These are phyloP conservation scores for Solanum pinnatisectum DNA, from an alignment of 257 asterid genomes.

Conservation along the genomic window DNA sequence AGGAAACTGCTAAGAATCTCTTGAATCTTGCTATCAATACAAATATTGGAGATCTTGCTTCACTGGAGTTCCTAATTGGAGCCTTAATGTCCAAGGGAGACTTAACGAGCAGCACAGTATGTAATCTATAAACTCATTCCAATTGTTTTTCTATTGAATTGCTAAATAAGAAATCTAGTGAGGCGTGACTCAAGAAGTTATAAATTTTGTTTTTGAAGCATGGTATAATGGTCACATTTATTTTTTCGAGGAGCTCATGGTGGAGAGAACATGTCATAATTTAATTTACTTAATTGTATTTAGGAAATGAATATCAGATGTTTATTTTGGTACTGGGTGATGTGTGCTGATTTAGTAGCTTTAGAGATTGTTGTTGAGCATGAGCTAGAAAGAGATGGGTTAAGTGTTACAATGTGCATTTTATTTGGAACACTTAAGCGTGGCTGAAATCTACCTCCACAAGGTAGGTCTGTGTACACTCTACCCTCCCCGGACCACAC, in stretches of 20 bases:
- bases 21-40: slow-evolving; percentile 77
- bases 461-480: not conserved
- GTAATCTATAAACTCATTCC: slow-evolving; percentile 1
- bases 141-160: not conserved
- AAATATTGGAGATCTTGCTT: slow-evolving; percentile 94
- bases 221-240: not conserved
- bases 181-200: not conserved
- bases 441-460: not conserved
- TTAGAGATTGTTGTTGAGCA: not conserved
- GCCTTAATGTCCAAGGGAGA: slow-evolving; percentile 86
- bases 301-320: not conserved
- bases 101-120: slow-evolving; percentile 66
- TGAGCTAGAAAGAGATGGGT: not conserved
- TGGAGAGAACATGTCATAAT: not conserved
- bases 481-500: not conserved
- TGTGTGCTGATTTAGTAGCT: not conserved
- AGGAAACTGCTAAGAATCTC: slow-evolving; percentile 89
- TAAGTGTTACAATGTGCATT: not conserved
- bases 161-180: not conserved
- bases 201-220: not conserved
- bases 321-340: not conserved
- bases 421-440: not conserved
- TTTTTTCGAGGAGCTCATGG: not conserved
- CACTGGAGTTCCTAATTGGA: slow-evolving; percentile 75
- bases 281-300: not conserved